Percentiles rank a stretch among this genome's conserved stretches.
phyloP scores from a whole-genome alignment of 345 rosid species.

The Acer negundo region DNA sequence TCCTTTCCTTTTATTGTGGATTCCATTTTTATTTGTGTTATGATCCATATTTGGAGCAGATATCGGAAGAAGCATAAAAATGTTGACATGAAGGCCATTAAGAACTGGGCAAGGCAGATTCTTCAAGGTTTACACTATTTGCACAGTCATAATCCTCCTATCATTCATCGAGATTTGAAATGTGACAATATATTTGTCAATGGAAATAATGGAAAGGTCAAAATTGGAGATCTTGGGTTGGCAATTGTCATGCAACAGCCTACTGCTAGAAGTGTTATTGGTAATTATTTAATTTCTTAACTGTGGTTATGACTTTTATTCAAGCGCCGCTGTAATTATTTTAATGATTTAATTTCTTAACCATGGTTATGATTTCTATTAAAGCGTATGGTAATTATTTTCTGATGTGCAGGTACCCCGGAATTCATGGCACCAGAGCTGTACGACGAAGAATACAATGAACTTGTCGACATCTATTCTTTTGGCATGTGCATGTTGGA shows the following conservation, averaged over 20 bases:
- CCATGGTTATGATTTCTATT: background rate
- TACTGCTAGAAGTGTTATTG: constrained; percentile 77
- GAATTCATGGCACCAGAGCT: constrained; percentile 98
- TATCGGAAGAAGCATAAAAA: constrained; percentile 74
- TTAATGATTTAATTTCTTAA: constrained; percentile 22
- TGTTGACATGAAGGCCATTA: constrained; percentile 73
- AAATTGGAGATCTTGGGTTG: constrained; percentile 88
- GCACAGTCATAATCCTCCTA: constrained; percentile 66
- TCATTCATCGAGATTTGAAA: constrained; percentile 86
- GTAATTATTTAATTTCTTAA: constrained; percentile 29
- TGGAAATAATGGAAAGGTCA: constrained; percentile 83
- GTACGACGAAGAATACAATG: constrained; percentile 84
- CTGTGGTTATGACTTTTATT: background rate
- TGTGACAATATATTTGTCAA: constrained; percentile 86
- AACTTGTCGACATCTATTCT: constrained; percentile 80
- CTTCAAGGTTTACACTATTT: constrained; percentile 67
- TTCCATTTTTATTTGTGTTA: constrained; percentile 14
- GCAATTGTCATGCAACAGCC: constrained; percentile 83
- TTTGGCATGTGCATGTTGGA: constrained; percentile 89
- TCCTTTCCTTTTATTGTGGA: background rate
- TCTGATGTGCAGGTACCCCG: constrained; percentile 64
- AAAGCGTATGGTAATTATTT: background rate
- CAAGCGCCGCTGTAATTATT: background rate
- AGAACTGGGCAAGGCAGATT: constrained; percentile 87
- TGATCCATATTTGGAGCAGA: constrained; percentile 28